Evolutionary conservation across 164 flowering plant species (phyloP), one percentile per base, ranked within the genome.

Genomic region (Santalum album): DNA sequence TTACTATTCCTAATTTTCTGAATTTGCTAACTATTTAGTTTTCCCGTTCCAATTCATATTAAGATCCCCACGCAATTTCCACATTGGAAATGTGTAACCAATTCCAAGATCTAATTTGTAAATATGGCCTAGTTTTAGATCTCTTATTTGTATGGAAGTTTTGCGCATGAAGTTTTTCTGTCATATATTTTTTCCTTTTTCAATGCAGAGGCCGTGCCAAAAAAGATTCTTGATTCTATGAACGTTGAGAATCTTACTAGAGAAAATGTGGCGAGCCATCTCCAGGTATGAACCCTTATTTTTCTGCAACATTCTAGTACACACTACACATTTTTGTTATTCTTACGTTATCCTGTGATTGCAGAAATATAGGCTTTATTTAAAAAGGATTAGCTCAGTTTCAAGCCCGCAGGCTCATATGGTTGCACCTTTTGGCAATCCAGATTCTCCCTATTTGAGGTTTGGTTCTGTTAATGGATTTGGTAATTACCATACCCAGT

Each of bases 231-330:
- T 0, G 76, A 75, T 25, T 34, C 72, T 70, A 75, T 75, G 79
- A 69, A 69, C 46, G 79, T 75, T 36, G 79, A 75, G 12, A 69
- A 72, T 23, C 74, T 75, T 18, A 72, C 79, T 0, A 69, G 76
- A 65, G 79, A 75, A 65, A 75, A 75, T 39, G 79, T 75, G 24
- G 79, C 79, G 9, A 75, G 79, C 66, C 79, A 75, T 69, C 70
- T 75, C 14, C 76, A 75, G 75, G 79, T 12, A 49, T 4, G 7
- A 12, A 29, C 25, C 53, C 50, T 53, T 50, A n/a, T n/a, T n/a
- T n/a, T n/a, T n/a, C n/a, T n/a, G n/a, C n/a, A n/a, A 54, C 14
- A 12, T 42, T 3, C 0, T 43, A 18, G 9, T 17, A 24, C 32
- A 20, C 25, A 18, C 42, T n/a, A 17, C 4, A n/a, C n/a, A n/a